Conservation (phyloP, 495 filamentous ascomycete species). For the Chaetomium fimeti region DNA sequence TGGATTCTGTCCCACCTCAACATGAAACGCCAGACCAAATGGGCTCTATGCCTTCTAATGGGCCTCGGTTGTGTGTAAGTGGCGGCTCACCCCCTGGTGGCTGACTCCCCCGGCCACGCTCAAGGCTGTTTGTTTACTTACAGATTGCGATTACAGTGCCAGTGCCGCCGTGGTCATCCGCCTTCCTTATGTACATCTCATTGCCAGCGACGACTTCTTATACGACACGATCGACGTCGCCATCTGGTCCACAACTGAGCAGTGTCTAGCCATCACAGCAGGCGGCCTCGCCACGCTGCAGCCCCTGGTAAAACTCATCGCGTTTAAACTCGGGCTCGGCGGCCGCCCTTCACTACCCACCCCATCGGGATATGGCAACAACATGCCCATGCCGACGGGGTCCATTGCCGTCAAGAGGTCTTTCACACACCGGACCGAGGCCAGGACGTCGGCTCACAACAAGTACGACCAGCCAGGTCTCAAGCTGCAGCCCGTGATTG, state of each 20-base stretch:
- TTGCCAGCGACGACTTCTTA: conserved; percentile 35
- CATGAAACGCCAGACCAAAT: conserved; percentile 31
- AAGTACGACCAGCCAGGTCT: background rate
- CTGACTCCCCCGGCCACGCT: background rate
- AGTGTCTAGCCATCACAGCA: conserved; percentile 38
- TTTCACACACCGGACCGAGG: conserved; percentile 14
- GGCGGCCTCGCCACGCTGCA: conserved; percentile 37
- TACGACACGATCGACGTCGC: conserved; percentile 34
- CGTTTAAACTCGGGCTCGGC: conserved; percentile 18
- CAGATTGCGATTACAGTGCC: conserved; percentile 23
- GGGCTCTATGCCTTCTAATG: conserved; percentile 27
- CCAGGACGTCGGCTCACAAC: background rate
- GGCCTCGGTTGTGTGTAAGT: conserved; percentile 33
- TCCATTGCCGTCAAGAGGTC: conserved; percentile 20
- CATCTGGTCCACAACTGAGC: conserved; percentile 40
- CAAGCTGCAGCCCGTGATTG: conserved; percentile 15
- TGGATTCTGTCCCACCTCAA: conserved; percentile 37
- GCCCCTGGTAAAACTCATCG: conserved; percentile 29
- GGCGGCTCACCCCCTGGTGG: background rate
- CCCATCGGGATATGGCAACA: background rate
- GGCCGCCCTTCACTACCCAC: conserved; percentile 6
- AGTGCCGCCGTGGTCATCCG: conserved; percentile 34
- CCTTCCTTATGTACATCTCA: conserved; percentile 28
- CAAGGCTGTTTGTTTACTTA: background rate
- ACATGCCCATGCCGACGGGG: background rate